Conservation (phyloP, 2,329 filamentous ascomycete genomes). For the Aspergillus candidus region DNA sequence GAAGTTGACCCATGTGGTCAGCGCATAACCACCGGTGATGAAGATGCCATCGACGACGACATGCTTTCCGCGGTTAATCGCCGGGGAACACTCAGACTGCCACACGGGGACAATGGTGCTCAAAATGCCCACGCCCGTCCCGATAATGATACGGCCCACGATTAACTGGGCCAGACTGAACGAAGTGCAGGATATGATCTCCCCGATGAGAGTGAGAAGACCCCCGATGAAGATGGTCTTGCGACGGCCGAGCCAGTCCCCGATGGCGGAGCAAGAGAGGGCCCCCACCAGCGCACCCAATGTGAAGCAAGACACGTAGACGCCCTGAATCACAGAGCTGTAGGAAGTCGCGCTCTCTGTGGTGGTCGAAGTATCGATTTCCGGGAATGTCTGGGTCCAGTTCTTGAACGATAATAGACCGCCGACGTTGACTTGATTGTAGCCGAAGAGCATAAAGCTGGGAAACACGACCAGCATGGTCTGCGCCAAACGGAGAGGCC, state of each 20-base stretch:
- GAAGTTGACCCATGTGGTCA: slow-evolving; percentile 43
- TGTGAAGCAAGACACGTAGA: slow-evolving; percentile 28
- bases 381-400: slow-evolving; percentile 42
- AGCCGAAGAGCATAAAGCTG: slow-evolving; percentile 46
- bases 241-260: slow-evolving; percentile 41
- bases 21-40: slow-evolving; percentile 36
- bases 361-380: slow-evolving; percentile 44
- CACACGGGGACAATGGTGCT: slow-evolving; percentile 41
- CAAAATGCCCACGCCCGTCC: slow-evolving; percentile 39
- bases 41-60: slow-evolving; percentile 32
- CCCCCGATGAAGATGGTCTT: slow-evolving; percentile 40
- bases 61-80: slow-evolving; percentile 14
- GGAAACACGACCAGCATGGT: slow-evolving; percentile 14
- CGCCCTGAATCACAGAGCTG: slow-evolving; percentile 40
- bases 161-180: slow-evolving; percentile 42
- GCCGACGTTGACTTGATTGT: slow-evolving; percentile 46
- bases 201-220: slow-evolving; percentile 39
- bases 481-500: slow-evolving; percentile 3
- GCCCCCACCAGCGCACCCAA: slow-evolving; percentile 44
- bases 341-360: slow-evolving; percentile 36
- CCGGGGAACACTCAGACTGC: slow-evolving; percentile 23
- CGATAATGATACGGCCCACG: slow-evolving; percentile 41
- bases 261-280: slow-evolving; percentile 41
- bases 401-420: slow-evolving; percentile 4
- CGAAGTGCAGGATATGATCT: slow-evolving; percentile 41